Evolutionary conservation across 306 rosid genomes (phyloP).

Genomic region (Gleditsia sinensis): DNA sequence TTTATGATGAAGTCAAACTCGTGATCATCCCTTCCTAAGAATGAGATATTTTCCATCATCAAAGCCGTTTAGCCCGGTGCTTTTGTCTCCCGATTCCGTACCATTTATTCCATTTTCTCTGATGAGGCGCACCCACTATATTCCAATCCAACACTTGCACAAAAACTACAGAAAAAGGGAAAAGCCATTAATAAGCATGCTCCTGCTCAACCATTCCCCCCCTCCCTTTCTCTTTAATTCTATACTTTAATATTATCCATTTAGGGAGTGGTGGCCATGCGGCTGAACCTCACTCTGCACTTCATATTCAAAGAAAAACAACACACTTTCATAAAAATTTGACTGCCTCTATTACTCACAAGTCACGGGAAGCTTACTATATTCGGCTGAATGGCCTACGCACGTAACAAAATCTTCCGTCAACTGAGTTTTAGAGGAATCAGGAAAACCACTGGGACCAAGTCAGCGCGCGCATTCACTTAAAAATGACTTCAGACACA

Average conservation of each 20-base stretch:
- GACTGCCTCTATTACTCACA: background rate
- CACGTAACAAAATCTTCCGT: background rate
- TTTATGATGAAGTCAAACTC: conserved; percentile 5
- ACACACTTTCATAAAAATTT: background rate
- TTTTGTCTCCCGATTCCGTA: conserved; percentile 42
- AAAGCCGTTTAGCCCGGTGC: conserved; percentile 40
- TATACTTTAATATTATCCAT: too few species aligned
- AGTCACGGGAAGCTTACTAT: background rate
- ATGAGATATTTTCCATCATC: background rate
- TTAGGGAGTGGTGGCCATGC: background rate
- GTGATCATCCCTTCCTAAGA: conserved; percentile 15
- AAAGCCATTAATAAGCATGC: background rate
- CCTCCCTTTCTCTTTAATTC: background rate
- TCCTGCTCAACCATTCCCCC: background rate
- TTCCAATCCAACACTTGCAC: background rate
- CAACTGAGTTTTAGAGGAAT: background rate
- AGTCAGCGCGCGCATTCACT: background rate
- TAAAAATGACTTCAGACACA: background rate
- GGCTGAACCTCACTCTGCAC: background rate
- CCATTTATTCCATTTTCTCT: background rate
- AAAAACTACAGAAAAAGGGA: background rate
- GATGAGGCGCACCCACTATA: background rate
- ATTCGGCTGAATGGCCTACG: background rate
- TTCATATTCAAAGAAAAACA: background rate
- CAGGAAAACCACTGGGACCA: background rate